Evolutionary conservation across 73 alveolate species (phyloP).

Genomic region (Uronychia binucleata): DNA sequence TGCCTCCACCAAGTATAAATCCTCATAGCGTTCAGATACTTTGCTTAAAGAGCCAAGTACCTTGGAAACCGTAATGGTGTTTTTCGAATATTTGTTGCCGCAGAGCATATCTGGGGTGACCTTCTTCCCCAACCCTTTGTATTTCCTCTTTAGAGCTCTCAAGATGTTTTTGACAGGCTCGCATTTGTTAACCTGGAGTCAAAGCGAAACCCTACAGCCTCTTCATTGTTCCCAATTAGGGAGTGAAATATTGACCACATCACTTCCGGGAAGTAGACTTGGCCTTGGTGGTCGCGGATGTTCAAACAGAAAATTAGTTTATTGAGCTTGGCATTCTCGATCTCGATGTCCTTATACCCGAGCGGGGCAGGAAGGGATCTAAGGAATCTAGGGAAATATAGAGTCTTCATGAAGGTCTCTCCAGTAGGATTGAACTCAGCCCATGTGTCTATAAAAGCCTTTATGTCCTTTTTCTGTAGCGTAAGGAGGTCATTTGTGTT

Average conservation of each 20-base stretch:
- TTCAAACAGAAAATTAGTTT: slow-evolving; percentile 51
- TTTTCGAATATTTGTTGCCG: slow-evolving; percentile 46
- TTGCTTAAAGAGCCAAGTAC: not conserved
- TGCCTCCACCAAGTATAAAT: slow-evolving; percentile 50
- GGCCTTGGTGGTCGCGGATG: slow-evolving; percentile 53
- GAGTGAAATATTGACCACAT: slow-evolving; percentile 66
- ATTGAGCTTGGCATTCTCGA: slow-evolving; percentile 36
- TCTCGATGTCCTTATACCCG: slow-evolving; percentile 60
- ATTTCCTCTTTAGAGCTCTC: slow-evolving; percentile 38
- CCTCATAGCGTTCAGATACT: slow-evolving; percentile 36
- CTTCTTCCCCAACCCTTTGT: slow-evolving; percentile 44
- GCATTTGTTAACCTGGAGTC: slow-evolving; percentile 38
- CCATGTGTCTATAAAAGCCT: slow-evolving; percentile 58
- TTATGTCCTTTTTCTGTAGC: slow-evolving; percentile 41
- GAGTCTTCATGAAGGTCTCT: slow-evolving; percentile 36
- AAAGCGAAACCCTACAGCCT: not conserved
- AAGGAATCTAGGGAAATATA: slow-evolving; percentile 46
- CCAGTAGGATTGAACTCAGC: slow-evolving; percentile 58
- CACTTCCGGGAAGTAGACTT: slow-evolving; percentile 68
- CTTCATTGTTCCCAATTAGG: slow-evolving; percentile 59
- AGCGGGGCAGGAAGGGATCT: slow-evolving; percentile 60
- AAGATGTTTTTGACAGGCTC: slow-evolving; percentile 32
- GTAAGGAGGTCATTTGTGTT: slow-evolving; percentile 27
- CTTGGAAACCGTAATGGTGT: slow-evolving; percentile 47
- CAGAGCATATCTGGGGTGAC: slow-evolving; percentile 50